Percentiles rank a stretch among this genome's conserved stretches.
Evolutionary conservation across 306 rosid genomes (phyloP).

Genomic region (Datisca glomerata): DNA sequence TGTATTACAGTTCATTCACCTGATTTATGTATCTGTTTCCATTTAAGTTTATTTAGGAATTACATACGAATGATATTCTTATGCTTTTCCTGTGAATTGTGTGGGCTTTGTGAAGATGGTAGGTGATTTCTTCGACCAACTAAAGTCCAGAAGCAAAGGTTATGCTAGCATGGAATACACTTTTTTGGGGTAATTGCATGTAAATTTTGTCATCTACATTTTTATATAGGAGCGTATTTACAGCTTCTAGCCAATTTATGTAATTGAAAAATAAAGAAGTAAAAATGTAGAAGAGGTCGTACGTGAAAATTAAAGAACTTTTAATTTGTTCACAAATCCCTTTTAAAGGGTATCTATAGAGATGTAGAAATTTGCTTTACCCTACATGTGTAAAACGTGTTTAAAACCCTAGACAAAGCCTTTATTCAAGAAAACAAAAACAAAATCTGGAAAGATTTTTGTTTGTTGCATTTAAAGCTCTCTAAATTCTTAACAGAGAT

Average conservation of each 20-base stretch:
- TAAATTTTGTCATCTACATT: not conserved
- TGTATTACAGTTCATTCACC: too few relatives aligned
- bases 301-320: not conserved
- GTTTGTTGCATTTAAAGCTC: too few relatives aligned
- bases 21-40: not conserved
- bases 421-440: too few relatives aligned
- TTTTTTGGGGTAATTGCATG: conserved; percentile 46
- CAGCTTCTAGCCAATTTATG: not conserved
- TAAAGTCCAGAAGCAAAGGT: conserved; percentile 91
- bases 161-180: conserved; percentile 95
- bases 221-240: not conserved
- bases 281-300: too few relatives aligned
- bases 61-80: not conserved
- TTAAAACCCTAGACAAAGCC: too few relatives aligned
- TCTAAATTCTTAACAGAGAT: too few relatives aligned
- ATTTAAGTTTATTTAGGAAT: not conserved
- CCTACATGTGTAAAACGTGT: too few relatives aligned
- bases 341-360: too few relatives aligned
- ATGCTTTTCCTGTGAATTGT: not conserved
- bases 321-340: too few relatives aligned
- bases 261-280: too few relatives aligned
- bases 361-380: too few relatives aligned
- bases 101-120: conserved; percentile 11
- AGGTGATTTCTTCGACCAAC: conserved; percentile 96
- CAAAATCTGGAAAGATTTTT: too few relatives aligned